A percentile compares a stretch with the other conserved stretches of the same genome.
Evolutionary conservation across 177 flowering plant genomes (phyloP).

Genomic region (Vitis hybrid): DNA sequence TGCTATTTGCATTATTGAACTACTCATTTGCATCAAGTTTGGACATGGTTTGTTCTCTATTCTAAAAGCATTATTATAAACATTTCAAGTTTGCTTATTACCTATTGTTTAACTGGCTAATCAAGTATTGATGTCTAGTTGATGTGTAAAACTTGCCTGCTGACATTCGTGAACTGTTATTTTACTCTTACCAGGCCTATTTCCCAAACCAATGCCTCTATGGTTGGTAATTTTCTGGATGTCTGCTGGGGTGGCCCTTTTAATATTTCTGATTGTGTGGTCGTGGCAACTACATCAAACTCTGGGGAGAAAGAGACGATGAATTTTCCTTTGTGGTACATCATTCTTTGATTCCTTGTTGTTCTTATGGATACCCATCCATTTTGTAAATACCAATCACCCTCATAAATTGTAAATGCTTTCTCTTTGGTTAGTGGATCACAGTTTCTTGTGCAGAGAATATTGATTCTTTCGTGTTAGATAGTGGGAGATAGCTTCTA

Average conservation of each 20-base stretch:
- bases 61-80: not conserved
- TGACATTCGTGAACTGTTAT: no score
- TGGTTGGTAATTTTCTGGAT: slow-evolving; percentile 80
- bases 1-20: slow-evolving; percentile 94
- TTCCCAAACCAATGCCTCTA: slow-evolving; percentile 79
- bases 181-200: slow-evolving; percentile 53
- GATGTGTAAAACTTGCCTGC: no score
- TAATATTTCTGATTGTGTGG: slow-evolving; percentile 62
- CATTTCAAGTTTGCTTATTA: no score
- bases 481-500: slow-evolving; percentile 20
- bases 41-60: slow-evolving; percentile 72
- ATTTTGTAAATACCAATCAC: slow-evolving; percentile 23
- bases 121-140: no score
- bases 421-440: slow-evolving; percentile 26
- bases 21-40: slow-evolving; percentile 95
- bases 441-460: slow-evolving; percentile 22
- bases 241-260: slow-evolving; percentile 41
- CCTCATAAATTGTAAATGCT: slow-evolving; percentile 36
- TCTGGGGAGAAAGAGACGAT: slow-evolving; percentile 58
- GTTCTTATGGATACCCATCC: slow-evolving; percentile 12
- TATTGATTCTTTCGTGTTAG: slow-evolving; percentile 24
- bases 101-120: no score
- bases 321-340: slow-evolving; percentile 24
- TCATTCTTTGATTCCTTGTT: slow-evolving; percentile 39
- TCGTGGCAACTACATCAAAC: slow-evolving; percentile 71